phyloP scores from a whole-genome alignment of 1,284 basidiomycete genomes.

The Pseudomicrostroma phylloplanum region DNA sequence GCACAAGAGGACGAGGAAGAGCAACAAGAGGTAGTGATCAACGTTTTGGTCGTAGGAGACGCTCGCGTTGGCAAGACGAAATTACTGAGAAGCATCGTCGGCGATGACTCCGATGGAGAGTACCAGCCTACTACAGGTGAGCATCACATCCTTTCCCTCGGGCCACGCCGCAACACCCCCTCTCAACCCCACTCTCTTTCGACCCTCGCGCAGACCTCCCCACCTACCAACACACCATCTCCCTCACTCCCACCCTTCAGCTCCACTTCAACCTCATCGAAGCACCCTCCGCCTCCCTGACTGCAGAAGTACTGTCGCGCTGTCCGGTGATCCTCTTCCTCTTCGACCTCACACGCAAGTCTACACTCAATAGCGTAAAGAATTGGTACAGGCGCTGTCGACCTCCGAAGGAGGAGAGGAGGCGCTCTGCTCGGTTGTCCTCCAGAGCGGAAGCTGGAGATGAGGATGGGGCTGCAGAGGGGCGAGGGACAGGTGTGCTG shows the following conservation, averaged over 20 bases:
- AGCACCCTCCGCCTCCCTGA: too few species aligned
- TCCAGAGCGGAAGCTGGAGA: too few species aligned
- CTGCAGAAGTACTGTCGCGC: too few species aligned
- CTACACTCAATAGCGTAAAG: constrained; percentile 92
- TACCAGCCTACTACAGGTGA: constrained; percentile 94
- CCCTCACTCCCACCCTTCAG: constrained; percentile 43
- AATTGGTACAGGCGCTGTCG: constrained; percentile 98
- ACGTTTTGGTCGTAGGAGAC: constrained; percentile 98
- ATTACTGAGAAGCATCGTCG: constrained; percentile 76
- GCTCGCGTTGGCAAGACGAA: constrained; percentile 97
- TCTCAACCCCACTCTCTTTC: constrained; percentile 94
- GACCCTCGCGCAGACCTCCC: constrained; percentile 97
- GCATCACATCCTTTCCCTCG: constrained; percentile 99
- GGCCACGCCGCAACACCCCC: constrained; percentile 76
- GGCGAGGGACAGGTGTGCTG: constrained; percentile 22
- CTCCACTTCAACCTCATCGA: too few species aligned
- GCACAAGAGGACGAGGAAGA: not conserved
- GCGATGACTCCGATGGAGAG: constrained; percentile 64
- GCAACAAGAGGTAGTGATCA: constrained; percentile 66
- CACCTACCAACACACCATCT: constrained; percentile 93
- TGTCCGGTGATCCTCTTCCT: constrained; percentile 74
- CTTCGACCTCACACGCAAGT: constrained; percentile 96
- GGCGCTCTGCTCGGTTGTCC: too few species aligned
- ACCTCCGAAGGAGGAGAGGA: constrained; percentile 72
- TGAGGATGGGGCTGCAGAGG: too few species aligned